These are phyloP conservation scores for Calocera cornea DNA, from an alignment of 768 basidiomycete genomes.

Conservation along the genomic window DNA sequence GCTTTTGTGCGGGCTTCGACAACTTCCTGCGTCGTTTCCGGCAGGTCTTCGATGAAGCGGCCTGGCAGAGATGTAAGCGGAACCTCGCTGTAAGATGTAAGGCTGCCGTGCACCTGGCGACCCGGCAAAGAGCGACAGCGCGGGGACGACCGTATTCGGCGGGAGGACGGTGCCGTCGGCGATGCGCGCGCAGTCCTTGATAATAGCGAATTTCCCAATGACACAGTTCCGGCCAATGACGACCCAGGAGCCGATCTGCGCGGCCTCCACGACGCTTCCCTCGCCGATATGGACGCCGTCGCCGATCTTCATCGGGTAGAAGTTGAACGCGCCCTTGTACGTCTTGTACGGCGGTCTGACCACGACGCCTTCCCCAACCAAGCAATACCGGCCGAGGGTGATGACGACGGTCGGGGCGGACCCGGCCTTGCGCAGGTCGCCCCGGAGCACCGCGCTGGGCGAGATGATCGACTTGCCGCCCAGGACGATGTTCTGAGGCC, in stretches of 20 bases:
- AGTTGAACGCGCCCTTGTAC: slow-evolving; percentile 83
- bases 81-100: not conserved
- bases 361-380: slow-evolving; percentile 78
- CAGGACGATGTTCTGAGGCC: slow-evolving; percentile 91
- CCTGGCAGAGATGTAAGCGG: slow-evolving; percentile 35
- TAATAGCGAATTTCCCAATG: slow-evolving; percentile 91
- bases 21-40: slow-evolving; percentile 88
- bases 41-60: slow-evolving; percentile 66
- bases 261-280: slow-evolving; percentile 82
- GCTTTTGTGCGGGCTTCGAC: slow-evolving; percentile 76
- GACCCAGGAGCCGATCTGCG: slow-evolving; percentile 84
- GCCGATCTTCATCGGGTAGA: slow-evolving; percentile 94
- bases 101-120: slow-evolving; percentile 63
- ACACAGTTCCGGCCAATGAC: slow-evolving; percentile 93
- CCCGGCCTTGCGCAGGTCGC: slow-evolving; percentile 79
- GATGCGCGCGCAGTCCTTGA: slow-evolving; percentile 87
- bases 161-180: slow-evolving; percentile 83
- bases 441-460: slow-evolving; percentile 77
- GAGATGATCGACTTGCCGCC: slow-evolving; percentile 96
- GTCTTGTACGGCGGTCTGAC: slow-evolving; percentile 85
- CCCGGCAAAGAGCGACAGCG: slow-evolving; percentile 70
- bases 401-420: slow-evolving; percentile 90
- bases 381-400: slow-evolving; percentile 82
- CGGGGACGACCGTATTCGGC: slow-evolving; percentile 84
- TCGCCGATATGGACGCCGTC: slow-evolving; percentile 91